Base-by-base conservation (phyloP, 345 rosid species). In the Balakata baccata region DNA sequence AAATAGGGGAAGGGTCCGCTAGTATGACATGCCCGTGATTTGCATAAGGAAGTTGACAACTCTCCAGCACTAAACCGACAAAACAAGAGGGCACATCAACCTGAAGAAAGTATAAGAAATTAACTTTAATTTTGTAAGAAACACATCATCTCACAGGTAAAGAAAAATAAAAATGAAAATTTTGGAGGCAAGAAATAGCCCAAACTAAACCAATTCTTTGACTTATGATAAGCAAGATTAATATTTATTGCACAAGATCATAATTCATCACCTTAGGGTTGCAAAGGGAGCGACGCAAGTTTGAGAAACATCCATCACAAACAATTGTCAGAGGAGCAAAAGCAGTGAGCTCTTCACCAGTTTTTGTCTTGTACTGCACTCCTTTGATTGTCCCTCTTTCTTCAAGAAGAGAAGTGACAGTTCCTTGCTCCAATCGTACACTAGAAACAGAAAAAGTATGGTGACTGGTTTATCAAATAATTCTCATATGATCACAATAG, bases 261-360 rank as follows among this genome's bases (percentile, higher is more conserved):
- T 9, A 7, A 5, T 4, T 68, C 67, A 65, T 68, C 63, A 78
- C 81, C 74, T 68, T 73, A 34, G 81, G 81, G 66, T 78, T 60
- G 71, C 81, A 73, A 53, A 73, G 81, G 25, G 74, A 78, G 58
- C 81, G 81, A 2, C 81, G 81, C 74, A 78, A 43, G 62, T 78
- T 78, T 45, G 81, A 78, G 77, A 78, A 78, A 66, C 81, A 78
- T 10, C 81, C 81, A 73, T 78, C 81, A 11, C 81, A 78, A 52
- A 78, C 81, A 23, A 78, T 73, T 39, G 81, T 78, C 58, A 78
- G 38, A 50, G 81, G 77, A 4, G 81, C 81, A 59, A 52, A 68
- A 49, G 74, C 59, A 3, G 74, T 73, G 16, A 73, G 63, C 74
- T 68, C 74, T 34, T 78, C 65, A 43, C 81, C 81, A 38, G 73